Evolutionary conservation across 176 grass and related monocot species (phyloP).

Genomic region (Oryza punctata): DNA sequence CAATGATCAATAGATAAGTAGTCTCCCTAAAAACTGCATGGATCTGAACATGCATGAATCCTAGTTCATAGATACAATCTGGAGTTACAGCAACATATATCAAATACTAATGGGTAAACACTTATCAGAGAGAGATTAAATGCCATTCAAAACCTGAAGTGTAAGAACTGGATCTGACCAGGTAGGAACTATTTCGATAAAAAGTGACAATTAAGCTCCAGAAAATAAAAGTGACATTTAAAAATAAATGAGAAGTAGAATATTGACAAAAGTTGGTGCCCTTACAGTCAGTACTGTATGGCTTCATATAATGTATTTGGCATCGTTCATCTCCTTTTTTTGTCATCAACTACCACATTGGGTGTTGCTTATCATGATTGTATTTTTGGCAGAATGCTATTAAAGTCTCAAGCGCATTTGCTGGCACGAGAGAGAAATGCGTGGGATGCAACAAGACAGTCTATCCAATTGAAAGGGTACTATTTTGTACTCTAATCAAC

Average conservation of each 20-base stretch:
- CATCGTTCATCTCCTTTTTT: conserved; percentile 24
- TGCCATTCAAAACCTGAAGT: not conserved
- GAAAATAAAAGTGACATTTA: not conserved
- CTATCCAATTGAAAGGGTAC: conserved; percentile 96
- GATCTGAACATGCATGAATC: not conserved
- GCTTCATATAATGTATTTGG: conserved; percentile 10
- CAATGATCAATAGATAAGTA: not conserved
- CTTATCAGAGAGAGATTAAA: not conserved
- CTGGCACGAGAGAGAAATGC: conserved; percentile 93
- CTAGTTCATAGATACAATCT: not conserved
- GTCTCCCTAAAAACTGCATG: not conserved
- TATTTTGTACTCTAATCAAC: conserved; percentile 27
- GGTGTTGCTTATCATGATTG: conserved; percentile 27
- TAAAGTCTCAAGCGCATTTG: conserved; percentile 89
- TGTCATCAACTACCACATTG: conserved; percentile 33
- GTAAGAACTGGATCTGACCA: conserved; percentile 16
- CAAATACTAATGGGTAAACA: not conserved
- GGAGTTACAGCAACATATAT: not conserved
- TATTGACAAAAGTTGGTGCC: conserved; percentile 16
- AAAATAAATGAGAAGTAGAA: not conserved
- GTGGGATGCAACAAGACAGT: conserved; percentile 89
- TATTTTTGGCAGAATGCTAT: conserved; percentile 75
- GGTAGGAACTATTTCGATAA: conserved; percentile 2
- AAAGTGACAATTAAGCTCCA: not conserved
- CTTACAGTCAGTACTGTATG: not conserved